Base-by-base conservation (phyloP, 129 eudicot genomes). In the Artemisia argyi region DNA sequence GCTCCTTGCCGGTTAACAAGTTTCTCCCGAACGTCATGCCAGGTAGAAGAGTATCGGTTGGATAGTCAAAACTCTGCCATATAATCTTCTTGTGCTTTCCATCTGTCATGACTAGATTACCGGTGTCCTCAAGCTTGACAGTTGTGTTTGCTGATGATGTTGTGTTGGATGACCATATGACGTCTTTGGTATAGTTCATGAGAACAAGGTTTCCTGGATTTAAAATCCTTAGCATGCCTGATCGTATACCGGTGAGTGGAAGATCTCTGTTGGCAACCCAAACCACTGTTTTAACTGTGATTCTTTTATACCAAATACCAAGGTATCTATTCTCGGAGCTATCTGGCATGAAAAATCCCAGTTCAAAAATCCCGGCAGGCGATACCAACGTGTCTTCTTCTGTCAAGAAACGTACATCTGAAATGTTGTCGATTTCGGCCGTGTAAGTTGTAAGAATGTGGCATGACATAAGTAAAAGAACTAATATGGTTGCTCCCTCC, bases 51-150 rank as follows among this genome's bases (percentile, higher is more conserved):
- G 73, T 68, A 52, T 68, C 62, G 5, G 50, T 28, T 28, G 73
- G 61, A 68, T 68, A 52, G 24, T 68, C 73, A 24, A 68, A 68
- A 68, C 50, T 68, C 73, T 52, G 62, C 73, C 73, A 52, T 15
- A 68, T 30, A 12, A 68, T 30, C 61, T 68, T 53, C 50, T 30
- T 68, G 46, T 26, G 5, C 17, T 39, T 7, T 7, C 46, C 46
- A 28, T 52, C 61, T 9, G 54, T 10, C 49, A 68, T 24, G 28
- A 68, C 73, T 52, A 68, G 47, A 17, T 68, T 68, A 3, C 73
- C 73, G 1, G 11, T 51, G 28, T 68, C 73, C 1, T 51, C 48
- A n/a, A 68, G 73, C 61, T 24, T 52, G 2, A 26, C 62, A 9
- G 50, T 28, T 17, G 47, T 20, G 2, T 30, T 68, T 9, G 1